Conservation (phyloP, 2,329 filamentous ascomycete genomes). For the Diaporthe humulicola region DNA sequence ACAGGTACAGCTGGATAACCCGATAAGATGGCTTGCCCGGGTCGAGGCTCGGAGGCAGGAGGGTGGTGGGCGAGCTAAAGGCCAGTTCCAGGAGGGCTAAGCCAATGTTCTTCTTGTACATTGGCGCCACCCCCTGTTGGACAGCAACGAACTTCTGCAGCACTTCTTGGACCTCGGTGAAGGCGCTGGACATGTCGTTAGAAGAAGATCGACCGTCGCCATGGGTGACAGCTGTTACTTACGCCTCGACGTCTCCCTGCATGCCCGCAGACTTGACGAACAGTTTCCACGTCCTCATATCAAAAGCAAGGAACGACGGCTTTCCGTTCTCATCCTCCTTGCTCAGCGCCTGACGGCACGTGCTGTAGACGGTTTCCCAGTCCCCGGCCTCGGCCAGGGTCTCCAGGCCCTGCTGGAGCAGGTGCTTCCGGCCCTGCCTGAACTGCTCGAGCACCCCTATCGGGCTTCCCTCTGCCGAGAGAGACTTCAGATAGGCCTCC, state of each 20-base stretch:
- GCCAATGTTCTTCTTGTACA: constrained; percentile 53
- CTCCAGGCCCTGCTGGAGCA: constrained; percentile 57
- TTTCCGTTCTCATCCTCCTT: constrained; percentile 52
- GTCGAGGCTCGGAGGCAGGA: constrained; percentile 38
- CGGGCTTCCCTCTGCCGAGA: constrained; percentile 42
- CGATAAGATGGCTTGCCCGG: constrained; percentile 42
- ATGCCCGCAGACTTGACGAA: constrained; percentile 50
- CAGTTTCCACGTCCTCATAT: constrained; percentile 53
- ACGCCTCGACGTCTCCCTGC: constrained; percentile 46
- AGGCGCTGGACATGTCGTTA: constrained; percentile 42
- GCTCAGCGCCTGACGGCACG: constrained; percentile 60
- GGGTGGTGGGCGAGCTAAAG: constrained; percentile 45
- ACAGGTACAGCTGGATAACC: constrained; percentile 50
- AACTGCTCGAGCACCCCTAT: constrained; percentile 61
- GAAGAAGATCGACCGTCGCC: constrained; percentile 9
- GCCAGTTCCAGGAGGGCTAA: constrained; percentile 50
- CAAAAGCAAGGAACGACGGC: constrained; percentile 59
- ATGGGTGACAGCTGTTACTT: background rate
- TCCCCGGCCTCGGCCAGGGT: constrained; percentile 54
- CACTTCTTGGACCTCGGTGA: constrained; percentile 46
- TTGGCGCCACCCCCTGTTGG: constrained; percentile 45
- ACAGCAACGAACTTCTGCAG: constrained; percentile 47
- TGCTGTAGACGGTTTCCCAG: constrained; percentile 58
- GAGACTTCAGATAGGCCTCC: constrained; percentile 57
- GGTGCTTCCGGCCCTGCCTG: constrained; percentile 60